phyloP scores from a whole-genome alignment of 2,329 filamentous ascomycete genomes.

The Cytospora piceicola region DNA sequence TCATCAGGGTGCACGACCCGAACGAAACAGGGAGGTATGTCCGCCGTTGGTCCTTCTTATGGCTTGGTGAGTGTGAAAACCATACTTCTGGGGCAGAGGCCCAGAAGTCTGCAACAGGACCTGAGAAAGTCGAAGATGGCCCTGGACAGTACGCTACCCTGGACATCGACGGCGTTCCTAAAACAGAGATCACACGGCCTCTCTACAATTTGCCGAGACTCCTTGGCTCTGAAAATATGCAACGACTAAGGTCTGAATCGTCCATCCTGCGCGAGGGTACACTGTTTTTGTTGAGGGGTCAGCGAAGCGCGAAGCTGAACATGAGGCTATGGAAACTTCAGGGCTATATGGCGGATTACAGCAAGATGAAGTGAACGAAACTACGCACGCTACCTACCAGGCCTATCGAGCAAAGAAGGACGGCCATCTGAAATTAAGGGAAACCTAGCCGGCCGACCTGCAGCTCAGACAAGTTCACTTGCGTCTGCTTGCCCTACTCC shows the following conservation, averaged over 20 bases:
- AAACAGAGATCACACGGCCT: conserved; percentile 45
- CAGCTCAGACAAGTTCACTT: background rate
- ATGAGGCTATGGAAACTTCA: conserved; percentile 62
- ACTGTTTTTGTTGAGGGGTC: conserved; percentile 49
- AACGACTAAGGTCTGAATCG: conserved; percentile 44
- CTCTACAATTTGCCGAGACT: conserved; percentile 58
- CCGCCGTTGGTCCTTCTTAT: conserved; percentile 52
- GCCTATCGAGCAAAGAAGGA: too few relatives aligned
- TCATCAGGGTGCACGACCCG: conserved; percentile 51
- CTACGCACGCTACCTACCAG: background rate
- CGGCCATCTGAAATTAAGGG: too few relatives aligned
- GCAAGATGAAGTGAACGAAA: background rate
- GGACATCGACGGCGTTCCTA: conserved; percentile 42
- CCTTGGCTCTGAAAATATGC: conserved; percentile 52
- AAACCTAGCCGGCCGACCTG: background rate
- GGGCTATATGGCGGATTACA: conserved; percentile 50
- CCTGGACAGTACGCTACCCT: conserved; percentile 51
- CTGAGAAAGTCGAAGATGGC: conserved; percentile 2
- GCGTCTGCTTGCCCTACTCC: background rate
- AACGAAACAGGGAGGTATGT: conserved; percentile 46
- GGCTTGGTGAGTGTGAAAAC: conserved; percentile 37
- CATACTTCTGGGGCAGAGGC: background rate
- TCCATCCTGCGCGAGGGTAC: conserved; percentile 43
- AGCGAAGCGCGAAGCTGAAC: conserved; percentile 50
- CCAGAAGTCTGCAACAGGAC: background rate